Percentiles rank a stretch among this genome's conserved stretches.
Conservation (phyloP, 352 stramenopile species). For the Globisporangium viniferum region DNA sequence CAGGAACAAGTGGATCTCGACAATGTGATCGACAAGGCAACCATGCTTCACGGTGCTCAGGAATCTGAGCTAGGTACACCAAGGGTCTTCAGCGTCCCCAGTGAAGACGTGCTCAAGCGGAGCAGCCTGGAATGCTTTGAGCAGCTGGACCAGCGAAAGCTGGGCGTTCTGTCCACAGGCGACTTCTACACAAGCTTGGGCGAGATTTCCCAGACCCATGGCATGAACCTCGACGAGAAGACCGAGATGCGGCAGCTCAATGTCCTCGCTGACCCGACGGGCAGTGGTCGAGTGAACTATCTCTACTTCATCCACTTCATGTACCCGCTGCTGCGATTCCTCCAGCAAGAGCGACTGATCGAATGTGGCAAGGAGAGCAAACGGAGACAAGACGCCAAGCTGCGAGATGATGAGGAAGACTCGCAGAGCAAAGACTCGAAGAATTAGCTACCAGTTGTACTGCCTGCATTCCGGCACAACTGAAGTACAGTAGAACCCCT, state of each 20-base stretch:
- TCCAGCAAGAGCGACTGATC: slow-evolving; percentile 28
- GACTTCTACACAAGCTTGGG: slow-evolving; percentile 35
- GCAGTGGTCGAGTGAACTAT: slow-evolving; percentile 58
- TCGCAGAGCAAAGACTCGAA: slow-evolving; percentile 3
- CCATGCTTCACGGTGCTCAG: slow-evolving; percentile 19
- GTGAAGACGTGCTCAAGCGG: slow-evolving; percentile 30
- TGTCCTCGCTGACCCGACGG: slow-evolving; percentile 40
- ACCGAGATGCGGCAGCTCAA: slow-evolving; percentile 29
- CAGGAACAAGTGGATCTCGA: slow-evolving; percentile 29
- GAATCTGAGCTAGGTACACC: slow-evolving; percentile 10
- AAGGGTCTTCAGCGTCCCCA: slow-evolving; percentile 8
- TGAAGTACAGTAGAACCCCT: too few relatives aligned
- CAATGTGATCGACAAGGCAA: slow-evolving; percentile 25
- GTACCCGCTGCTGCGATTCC: slow-evolving; percentile 35
- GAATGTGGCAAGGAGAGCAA: slow-evolving; percentile 4
- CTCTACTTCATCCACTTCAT: slow-evolving; percentile 51
- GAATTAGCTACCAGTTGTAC: not conserved
- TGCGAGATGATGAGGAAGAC: not conserved
- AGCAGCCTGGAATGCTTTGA: slow-evolving; percentile 34
- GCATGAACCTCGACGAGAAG: slow-evolving; percentile 21
- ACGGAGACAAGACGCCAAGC: slow-evolving; percentile 1
- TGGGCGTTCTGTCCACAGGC: slow-evolving; percentile 31
- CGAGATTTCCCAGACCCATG: slow-evolving; percentile 21
- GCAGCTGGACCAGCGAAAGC: slow-evolving; percentile 25
- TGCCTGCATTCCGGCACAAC: too few relatives aligned